A percentile compares a stretch with the other conserved stretches of the same genome.
Evolutionary conservation across 1,139 yeast genomes (phyloP).

Genomic region (Protomyces lactucae-debilis): DNA sequence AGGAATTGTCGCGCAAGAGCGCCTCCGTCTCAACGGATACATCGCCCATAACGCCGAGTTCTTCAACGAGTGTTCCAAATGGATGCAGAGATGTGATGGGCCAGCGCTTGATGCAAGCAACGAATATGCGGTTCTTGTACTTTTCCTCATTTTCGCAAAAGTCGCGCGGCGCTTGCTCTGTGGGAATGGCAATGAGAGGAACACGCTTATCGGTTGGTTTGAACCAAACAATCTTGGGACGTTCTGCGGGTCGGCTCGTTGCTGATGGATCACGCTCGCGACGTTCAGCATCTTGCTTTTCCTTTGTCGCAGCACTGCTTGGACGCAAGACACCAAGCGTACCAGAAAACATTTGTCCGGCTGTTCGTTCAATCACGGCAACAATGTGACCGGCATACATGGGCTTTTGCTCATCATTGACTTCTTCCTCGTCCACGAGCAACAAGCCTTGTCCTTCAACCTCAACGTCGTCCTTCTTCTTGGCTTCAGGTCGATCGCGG

Average conservation of each 20-base stretch:
- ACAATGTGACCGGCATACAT: conserved; percentile 97
- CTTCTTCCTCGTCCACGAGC: conserved; percentile 90
- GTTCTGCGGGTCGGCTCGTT: conserved; percentile 40
- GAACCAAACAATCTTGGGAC: conserved; percentile 97
- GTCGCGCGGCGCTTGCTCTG: conserved; percentile 95
- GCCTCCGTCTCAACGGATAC: conserved; percentile 79
- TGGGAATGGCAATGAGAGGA: conserved; percentile 95
- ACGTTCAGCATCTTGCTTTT: conserved; percentile 56
- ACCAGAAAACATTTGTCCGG: conserved; percentile 88
- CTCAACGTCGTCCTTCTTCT: conserved; percentile 96
- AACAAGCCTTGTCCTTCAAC: conserved; percentile 94
- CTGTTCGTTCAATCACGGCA: conserved; percentile 94
- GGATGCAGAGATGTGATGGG: conserved; percentile 98
- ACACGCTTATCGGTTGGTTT: conserved; percentile 97
- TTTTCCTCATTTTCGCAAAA: conserved; percentile 87
- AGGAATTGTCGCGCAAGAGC: conserved; percentile 85
- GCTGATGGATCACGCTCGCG: conserved; percentile 43
- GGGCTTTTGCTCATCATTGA: conserved; percentile 87
- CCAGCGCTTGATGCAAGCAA: conserved; percentile 97
- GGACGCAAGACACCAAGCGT: conserved; percentile 91
- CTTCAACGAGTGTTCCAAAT: conserved; percentile 86
- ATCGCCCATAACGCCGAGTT: conserved; percentile 76
- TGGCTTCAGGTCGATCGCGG: conserved; percentile 95
- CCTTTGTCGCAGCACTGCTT: conserved; percentile 88
- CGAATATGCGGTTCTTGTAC: conserved; percentile 76